Evolutionary conservation across 2,329 filamentous ascomycete species (phyloP).

Genomic region (Pseudofabraea citricarpa): DNA sequence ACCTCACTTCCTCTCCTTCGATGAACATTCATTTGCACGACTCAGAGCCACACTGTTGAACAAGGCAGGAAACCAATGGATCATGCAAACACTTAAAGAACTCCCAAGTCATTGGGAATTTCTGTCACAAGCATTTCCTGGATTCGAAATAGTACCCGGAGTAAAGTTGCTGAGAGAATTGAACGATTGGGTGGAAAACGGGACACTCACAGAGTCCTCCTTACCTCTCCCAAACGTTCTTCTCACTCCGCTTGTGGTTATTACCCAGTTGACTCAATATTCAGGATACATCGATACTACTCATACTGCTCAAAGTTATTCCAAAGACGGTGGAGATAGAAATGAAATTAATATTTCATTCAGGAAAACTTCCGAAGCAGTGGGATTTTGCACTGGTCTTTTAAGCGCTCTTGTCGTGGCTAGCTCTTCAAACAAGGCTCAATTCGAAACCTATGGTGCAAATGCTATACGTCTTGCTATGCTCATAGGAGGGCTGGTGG

Average conservation of each 20-base stretch:
- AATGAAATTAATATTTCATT: not conserved
- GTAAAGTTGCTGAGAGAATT: too few relatives aligned
- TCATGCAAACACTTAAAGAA: too few relatives aligned
- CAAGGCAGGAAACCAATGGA: too few relatives aligned
- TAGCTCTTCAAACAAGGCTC: slow-evolving; percentile 17
- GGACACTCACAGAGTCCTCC: too few relatives aligned
- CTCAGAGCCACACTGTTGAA: too few relatives aligned
- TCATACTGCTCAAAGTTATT: not conserved
- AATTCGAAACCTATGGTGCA: slow-evolving; percentile 32
- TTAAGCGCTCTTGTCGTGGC: slow-evolving; percentile 33
- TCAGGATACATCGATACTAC: slow-evolving; percentile 30
- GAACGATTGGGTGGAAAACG: too few relatives aligned
- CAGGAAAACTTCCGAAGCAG: slow-evolving; percentile 7
- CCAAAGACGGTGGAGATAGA: not conserved
- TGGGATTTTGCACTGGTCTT: slow-evolving; percentile 37
- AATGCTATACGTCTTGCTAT: slow-evolving; percentile 34
- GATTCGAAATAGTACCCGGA: too few relatives aligned
- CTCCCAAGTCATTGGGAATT: too few relatives aligned
- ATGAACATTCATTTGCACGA: too few relatives aligned
- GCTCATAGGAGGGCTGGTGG: slow-evolving; percentile 33
- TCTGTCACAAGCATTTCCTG: too few relatives aligned
- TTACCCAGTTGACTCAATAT: slow-evolving; percentile 33
- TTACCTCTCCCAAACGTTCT: slow-evolving; percentile 26
- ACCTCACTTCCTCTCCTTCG: too few relatives aligned
- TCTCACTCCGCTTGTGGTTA: slow-evolving; percentile 33